A percentile compares a stretch with the other conserved stretches of the same genome.
phyloP scores from a whole-genome alignment of 2,329 filamentous ascomycete genomes.

The Monosporascus sp. region DNA sequence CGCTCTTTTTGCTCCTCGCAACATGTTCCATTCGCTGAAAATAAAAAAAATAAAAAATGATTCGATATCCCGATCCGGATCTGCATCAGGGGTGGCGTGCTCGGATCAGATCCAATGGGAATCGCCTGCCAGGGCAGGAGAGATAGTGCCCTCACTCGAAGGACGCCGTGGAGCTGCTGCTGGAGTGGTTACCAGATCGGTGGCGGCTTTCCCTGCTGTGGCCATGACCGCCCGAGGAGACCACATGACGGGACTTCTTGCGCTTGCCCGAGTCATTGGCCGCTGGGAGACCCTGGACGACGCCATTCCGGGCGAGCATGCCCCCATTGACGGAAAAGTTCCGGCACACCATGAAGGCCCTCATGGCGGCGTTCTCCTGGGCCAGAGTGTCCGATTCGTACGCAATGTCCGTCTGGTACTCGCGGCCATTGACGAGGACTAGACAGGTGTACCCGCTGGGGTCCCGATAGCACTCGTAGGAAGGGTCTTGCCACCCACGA shows the following conservation, averaged over 20 bases:
- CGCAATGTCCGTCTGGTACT: constrained; percentile 86
- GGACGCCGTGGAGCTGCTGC: constrained; percentile 58
- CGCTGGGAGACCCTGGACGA: constrained; percentile 61
- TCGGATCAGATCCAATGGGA: background rate
- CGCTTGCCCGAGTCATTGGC: constrained; percentile 48
- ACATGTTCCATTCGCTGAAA: background rate
- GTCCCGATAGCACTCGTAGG: constrained; percentile 77
- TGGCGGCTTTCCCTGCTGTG: constrained; percentile 41
- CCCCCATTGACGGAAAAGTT: constrained; percentile 97
- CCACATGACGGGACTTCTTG: constrained; percentile 46
- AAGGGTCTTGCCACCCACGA: constrained; percentile 86
- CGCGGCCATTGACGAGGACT: constrained; percentile 90
- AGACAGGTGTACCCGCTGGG: constrained; percentile 78
- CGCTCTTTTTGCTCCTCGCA: background rate
- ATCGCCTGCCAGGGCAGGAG: background rate
- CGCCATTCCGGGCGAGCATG: constrained; percentile 70
- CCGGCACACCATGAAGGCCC: constrained; percentile 94
- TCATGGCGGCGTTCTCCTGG: constrained; percentile 90
- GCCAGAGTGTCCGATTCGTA: constrained; percentile 80
- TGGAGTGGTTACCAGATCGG: constrained; percentile 54
- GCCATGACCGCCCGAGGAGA: constrained; percentile 34
- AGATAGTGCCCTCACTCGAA: constrained; percentile 40
- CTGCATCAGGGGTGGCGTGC: background rate
- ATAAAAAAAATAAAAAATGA: background rate
- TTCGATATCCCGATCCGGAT: background rate